phyloP scores from a whole-genome alignment of 1,284 basidiomycete genomes.

The Fistulina hepatica region DNA sequence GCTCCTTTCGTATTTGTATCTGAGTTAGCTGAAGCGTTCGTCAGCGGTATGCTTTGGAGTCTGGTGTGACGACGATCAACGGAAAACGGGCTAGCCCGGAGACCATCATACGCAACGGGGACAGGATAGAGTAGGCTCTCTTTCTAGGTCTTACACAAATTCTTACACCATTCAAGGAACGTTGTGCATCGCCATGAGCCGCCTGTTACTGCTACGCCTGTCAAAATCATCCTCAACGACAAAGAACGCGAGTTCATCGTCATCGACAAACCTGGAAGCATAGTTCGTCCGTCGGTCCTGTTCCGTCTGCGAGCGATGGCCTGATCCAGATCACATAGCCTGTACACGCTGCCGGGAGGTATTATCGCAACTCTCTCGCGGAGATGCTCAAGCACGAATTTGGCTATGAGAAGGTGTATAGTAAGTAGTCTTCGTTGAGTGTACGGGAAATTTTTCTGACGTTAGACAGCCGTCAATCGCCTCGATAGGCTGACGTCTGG shows the following conservation, averaged over 20 bases:
- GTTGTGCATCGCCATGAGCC: constrained; percentile 95
- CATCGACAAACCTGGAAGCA: constrained; percentile 90
- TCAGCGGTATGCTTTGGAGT: constrained; percentile 85
- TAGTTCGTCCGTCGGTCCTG: constrained; percentile 44
- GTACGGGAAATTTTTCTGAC: constrained; percentile 7
- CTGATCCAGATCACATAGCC: constrained; percentile 38
- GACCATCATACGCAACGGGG: constrained; percentile 77
- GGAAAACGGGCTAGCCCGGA: constrained; percentile 73
- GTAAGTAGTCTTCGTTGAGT: constrained; percentile 37
- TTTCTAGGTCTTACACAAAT: constrained; percentile 2
- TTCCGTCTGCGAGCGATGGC: constrained; percentile 9
- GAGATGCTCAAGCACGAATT: constrained; percentile 84
- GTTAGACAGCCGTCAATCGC: constrained; percentile 74
- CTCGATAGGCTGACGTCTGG: constrained; percentile 94
- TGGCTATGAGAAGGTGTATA: constrained; percentile 74
- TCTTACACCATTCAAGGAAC: constrained; percentile 46
- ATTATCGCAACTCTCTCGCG: constrained; percentile 79
- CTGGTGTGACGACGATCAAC: constrained; percentile 93
- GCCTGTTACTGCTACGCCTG: constrained; percentile 80
- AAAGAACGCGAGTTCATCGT: constrained; percentile 77
- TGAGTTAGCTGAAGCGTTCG: not conserved
- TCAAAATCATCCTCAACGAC: constrained; percentile 75
- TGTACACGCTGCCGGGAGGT: constrained; percentile 83
- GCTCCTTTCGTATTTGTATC: constrained; percentile 5
- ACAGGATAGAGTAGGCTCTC: constrained; percentile 72